phyloP scores from a whole-genome alignment of 192 early-diverging fungal species.

The Entophlyctis luteolus region DNA sequence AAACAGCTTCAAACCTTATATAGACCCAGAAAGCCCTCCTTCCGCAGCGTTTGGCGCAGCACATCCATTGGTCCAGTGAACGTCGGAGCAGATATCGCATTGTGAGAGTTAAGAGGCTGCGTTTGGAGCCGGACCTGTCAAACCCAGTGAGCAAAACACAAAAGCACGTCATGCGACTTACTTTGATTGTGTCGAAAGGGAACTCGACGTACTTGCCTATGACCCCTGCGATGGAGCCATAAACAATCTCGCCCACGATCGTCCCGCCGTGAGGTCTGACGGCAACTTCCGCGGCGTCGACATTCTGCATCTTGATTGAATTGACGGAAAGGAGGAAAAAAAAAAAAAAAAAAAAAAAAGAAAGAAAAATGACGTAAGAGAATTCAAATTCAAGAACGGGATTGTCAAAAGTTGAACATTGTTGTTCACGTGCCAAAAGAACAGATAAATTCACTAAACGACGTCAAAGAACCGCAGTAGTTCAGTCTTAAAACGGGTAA shows the following conservation, averaged over 20 bases:
- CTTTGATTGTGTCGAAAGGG: slow-evolving; percentile 85
- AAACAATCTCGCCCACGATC: not conserved
- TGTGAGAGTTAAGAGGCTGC: slow-evolving; percentile 49
- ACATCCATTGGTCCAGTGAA: slow-evolving; percentile 83
- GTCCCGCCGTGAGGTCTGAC: not conserved
- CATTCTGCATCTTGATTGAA: not conserved
- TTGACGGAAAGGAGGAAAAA: not conserved
- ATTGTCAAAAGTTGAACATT: no score
- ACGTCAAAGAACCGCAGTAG: no score
- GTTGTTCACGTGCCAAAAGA: no score
- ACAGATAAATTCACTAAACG: no score
- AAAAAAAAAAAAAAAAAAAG: slow-evolving; percentile 1
- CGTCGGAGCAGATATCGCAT: slow-evolving; percentile 34
- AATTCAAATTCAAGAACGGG: no score
- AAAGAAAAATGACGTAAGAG: no score
- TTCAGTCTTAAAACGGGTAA: no score
- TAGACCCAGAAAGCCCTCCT: slow-evolving; percentile 79
- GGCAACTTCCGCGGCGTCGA: not conserved
- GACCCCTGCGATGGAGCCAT: slow-evolving; percentile 65
- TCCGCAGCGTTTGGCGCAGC: slow-evolving; percentile 63
- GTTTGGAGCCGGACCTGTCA: slow-evolving; percentile 87
- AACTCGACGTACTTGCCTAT: slow-evolving; percentile 85
- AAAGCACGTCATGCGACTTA: slow-evolving; percentile 69
- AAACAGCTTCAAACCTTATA: slow-evolving; percentile 66
- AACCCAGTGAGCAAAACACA: not conserved